Evolutionary conservation across 306 rosid species (phyloP).

Genomic region (Sophora flavescens): DNA sequence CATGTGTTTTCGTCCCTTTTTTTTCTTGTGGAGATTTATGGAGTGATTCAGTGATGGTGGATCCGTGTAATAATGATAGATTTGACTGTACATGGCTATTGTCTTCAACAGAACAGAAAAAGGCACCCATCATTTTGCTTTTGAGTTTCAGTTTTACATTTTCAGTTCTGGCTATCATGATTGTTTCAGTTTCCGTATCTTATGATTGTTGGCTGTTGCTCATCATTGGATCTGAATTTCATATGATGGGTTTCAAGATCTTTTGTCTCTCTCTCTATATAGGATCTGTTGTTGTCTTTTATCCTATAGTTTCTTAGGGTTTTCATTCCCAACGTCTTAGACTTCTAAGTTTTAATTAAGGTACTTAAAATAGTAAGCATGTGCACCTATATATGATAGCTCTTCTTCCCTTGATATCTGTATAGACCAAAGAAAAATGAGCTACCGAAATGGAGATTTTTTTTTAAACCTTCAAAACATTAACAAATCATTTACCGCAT

Average conservation of each 20-base stretch:
- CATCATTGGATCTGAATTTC: constrained; percentile 47
- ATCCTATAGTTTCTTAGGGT: constrained; percentile 45
- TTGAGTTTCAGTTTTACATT: constrained; percentile 20
- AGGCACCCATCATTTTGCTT: constrained; percentile 51
- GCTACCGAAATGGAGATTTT: not conserved
- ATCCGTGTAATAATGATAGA: constrained; percentile 55
- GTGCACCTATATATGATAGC: constrained; percentile 18
- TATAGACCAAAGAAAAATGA: not conserved
- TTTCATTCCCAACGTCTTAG: constrained; percentile 33
- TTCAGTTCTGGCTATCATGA: constrained; percentile 26
- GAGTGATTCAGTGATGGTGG: constrained; percentile 13
- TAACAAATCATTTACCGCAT: not conserved
- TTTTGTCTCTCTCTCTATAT: constrained; percentile 14
- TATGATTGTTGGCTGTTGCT: not conserved
- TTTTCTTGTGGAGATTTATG: constrained; percentile 19
- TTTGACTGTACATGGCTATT: constrained; percentile 46
- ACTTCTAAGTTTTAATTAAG: constrained; percentile 10
- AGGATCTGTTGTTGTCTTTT: constrained; percentile 24
- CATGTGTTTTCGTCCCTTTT: not conserved
- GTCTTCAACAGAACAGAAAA: constrained; percentile 43
- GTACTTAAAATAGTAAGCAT: constrained; percentile 27
- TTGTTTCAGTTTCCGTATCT: constrained; percentile 38
- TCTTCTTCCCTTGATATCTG: not conserved
- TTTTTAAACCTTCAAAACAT: not conserved
- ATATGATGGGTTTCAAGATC: constrained; percentile 19